These are phyloP conservation scores for Wakefieldia striispora DNA, from an alignment of 768 basidiomycete species.

Conservation along the genomic window DNA sequence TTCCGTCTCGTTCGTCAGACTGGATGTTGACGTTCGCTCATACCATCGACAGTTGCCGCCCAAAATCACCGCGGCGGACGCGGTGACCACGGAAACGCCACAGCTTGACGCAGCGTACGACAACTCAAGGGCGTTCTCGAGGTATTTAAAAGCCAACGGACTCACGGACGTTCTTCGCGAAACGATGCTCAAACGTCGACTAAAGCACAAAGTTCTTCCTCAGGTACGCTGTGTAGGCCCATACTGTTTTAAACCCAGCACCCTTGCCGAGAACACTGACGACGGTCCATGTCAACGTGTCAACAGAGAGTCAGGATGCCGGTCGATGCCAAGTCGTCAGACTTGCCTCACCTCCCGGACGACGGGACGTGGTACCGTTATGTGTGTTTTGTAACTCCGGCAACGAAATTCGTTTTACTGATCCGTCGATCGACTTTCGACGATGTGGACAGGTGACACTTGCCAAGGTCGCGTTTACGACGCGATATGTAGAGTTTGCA, in stretches of 20 bases:
- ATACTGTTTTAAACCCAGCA: neutral
- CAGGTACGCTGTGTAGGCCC: conserved; percentile 34
- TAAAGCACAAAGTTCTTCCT: conserved; percentile 36
- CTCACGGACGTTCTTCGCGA: conserved; percentile 21
- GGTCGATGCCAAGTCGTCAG: conserved; percentile 26
- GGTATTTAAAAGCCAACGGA: conserved; percentile 28
- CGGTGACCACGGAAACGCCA: neutral
- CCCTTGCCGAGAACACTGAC: neutral
- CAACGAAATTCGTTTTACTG: neutral
- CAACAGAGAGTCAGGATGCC: conserved; percentile 24
- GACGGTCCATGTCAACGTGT: neutral
- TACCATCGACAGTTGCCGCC: conserved; percentile 12
- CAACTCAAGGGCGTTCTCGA: conserved; percentile 37
- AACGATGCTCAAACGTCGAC: conserved; percentile 23
- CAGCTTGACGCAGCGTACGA: conserved; percentile 34
- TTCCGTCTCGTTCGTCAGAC: neutral
- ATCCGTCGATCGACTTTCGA: neutral
- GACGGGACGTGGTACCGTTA: conserved; percentile 37
- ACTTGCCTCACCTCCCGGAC: conserved; percentile 35
- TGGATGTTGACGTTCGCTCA: neutral
- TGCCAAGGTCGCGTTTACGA: conserved; percentile 13
- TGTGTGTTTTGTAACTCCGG: conserved; percentile 26
- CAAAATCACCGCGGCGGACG: conserved; percentile 6
- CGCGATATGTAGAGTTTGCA: conserved; percentile 21
- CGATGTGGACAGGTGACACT: conserved; percentile 11